These are phyloP conservation scores for Oidium heveae DNA, from an alignment of 2,329 filamentous ascomycete genomes.

Conservation along the genomic window DNA sequence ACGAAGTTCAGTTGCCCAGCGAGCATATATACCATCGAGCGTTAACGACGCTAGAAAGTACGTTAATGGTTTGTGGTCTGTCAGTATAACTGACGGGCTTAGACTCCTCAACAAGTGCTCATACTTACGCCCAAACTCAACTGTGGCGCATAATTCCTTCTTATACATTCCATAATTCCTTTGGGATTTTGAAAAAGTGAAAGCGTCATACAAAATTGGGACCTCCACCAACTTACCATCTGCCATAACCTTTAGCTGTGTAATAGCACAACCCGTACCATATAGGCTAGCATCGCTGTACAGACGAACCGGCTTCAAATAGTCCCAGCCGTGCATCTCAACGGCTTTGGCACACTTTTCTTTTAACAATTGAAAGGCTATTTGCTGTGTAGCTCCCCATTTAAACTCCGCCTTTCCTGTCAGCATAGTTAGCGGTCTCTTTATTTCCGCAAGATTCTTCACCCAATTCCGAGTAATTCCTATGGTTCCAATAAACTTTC, in stretches of 20 bases:
- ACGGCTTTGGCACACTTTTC: neutral
- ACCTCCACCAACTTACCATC: neutral
- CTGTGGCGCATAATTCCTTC: neutral
- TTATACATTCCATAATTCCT: too few species aligned
- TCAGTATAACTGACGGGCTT: neutral
- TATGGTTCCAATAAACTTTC: neutral
- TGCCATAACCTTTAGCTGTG: neutral
- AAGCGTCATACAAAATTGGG: too few species aligned
- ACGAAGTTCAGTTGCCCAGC: neutral
- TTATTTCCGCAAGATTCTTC: slow-evolving; percentile 1
- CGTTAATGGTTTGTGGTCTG: too few species aligned
- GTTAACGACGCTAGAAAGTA: neutral
- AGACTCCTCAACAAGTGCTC: neutral
- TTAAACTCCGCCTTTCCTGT: neutral
- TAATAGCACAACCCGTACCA: neutral
- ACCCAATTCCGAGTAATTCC: neutral
- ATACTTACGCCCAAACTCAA: neutral
- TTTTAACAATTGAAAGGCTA: neutral
- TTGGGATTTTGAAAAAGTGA: too few species aligned
- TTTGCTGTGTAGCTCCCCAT: neutral
- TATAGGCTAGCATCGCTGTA: neutral
- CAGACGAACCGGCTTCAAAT: neutral
- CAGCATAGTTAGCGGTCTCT: neutral
- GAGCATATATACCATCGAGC: neutral
- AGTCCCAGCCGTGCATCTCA: neutral